phyloP scores from a whole-genome alignment of 441 rosid genomes.

The Codiaeum variegatum region DNA sequence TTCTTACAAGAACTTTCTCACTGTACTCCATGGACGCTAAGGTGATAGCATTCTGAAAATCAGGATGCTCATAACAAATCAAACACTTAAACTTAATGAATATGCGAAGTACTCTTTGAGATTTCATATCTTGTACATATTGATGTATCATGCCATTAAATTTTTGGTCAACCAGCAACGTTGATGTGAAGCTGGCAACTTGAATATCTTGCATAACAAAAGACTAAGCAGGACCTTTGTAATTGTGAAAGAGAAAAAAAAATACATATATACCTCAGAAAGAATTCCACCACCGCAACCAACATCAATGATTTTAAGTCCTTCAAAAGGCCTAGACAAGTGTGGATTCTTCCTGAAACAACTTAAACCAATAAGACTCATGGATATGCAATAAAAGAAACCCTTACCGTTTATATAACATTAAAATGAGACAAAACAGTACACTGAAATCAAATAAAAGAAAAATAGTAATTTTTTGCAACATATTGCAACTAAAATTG shows the following conservation, averaged over 20 bases:
- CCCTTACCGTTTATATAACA: not conserved
- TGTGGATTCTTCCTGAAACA: slow-evolving; percentile 65
- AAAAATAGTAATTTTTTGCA: not conserved
- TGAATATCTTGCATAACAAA: not conserved
- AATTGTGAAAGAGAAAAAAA: not conserved
- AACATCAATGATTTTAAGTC: slow-evolving; percentile 66
- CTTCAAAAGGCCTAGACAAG: slow-evolving; percentile 75
- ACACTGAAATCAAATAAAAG: not conserved
- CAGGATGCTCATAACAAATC: not conserved
- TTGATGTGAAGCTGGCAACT: not conserved
- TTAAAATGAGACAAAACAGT: not conserved
- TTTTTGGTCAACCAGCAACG: not conserved
- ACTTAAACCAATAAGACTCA: not conserved
- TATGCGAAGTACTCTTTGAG: not conserved
- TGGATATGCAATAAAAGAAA: not conserved
- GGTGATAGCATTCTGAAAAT: not conserved
- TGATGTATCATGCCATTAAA: not conserved
- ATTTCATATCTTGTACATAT: not conserved
- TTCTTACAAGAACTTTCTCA: not conserved
- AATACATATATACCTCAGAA: slow-evolving; percentile 55
- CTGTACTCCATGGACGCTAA: not conserved
- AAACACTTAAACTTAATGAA: not conserved
- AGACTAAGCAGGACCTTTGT: no score
- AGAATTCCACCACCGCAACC: slow-evolving; percentile 98
- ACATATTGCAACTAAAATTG: not conserved